phyloP scores from a whole-genome alignment of 179 eudicot species.

The Amaranthus tricolor region DNA sequence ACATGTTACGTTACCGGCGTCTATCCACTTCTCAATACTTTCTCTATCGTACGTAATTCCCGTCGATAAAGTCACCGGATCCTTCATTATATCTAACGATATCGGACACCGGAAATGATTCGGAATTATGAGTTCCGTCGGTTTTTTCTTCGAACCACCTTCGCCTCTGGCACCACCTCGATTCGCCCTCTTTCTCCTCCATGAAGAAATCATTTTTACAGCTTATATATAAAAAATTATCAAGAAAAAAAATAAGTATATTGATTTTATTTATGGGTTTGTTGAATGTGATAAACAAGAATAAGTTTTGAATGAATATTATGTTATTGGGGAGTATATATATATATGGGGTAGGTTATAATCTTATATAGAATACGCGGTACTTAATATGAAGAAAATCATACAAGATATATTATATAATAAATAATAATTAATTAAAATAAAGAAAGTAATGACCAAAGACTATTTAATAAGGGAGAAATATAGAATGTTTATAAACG shows the following conservation, averaged over 20 bases:
- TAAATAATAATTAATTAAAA: background rate
- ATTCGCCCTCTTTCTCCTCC: slow-evolving; percentile 48
- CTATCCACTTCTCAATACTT: slow-evolving; percentile 84
- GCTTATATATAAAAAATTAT: too few species aligned
- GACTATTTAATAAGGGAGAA: background rate
- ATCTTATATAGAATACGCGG: slow-evolving; percentile 16
- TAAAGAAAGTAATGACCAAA: background rate
- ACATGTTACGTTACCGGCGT: slow-evolving; percentile 60
- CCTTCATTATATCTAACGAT: slow-evolving; percentile 82
- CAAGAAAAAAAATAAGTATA: too few species aligned
- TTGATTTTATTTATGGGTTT: too few species aligned
- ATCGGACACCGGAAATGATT: slow-evolving; percentile 71
- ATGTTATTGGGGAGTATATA: slow-evolving; percentile 1
- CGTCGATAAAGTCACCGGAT: slow-evolving; percentile 83
- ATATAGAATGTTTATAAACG: background rate
- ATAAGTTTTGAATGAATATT: slow-evolving; percentile 11
- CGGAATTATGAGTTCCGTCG: slow-evolving; percentile 48
- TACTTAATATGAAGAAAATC: background rate
- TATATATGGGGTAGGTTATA: slow-evolving; percentile 17
- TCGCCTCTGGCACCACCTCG: slow-evolving; percentile 19
- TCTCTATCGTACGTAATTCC: slow-evolving; percentile 82
- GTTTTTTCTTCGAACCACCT: slow-evolving; percentile 6
- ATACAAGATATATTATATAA: background rate
- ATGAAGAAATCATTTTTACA: slow-evolving; percentile 49
- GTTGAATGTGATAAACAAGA: background rate